phyloP scores from a whole-genome alignment of 371 early-diverging fungal genomes.

The Mortierella polycephala region DNA sequence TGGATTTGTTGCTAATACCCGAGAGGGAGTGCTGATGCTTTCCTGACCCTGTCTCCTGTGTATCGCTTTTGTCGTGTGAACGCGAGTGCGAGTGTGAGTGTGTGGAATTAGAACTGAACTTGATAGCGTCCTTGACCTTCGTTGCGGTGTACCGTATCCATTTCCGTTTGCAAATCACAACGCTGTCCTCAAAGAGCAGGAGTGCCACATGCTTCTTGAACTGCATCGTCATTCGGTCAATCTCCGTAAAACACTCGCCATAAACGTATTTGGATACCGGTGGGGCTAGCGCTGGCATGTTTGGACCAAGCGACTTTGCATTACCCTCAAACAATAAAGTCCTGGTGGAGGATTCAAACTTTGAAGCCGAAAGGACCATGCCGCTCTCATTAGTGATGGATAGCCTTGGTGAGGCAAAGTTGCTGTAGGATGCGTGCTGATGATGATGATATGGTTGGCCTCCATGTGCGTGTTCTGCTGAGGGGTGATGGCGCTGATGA shows the following conservation, averaged over 20 bases:
- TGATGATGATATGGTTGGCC: constrained; percentile 44
- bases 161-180: constrained; percentile 71
- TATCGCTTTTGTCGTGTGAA: constrained; percentile 48
- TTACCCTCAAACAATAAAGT: constrained; percentile 63
- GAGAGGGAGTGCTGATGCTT: constrained; percentile 41
- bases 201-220: constrained; percentile 70
- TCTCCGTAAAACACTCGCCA: constrained; percentile 74
- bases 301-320: constrained; percentile 45
- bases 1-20: constrained; percentile 32
- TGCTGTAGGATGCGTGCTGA: constrained; percentile 50
- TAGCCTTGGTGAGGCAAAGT: constrained; percentile 22
- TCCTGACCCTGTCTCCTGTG: constrained; percentile 51
- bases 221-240: constrained; percentile 64
- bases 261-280: constrained; percentile 67
- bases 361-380: constrained; percentile 63
- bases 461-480: constrained; percentile 26
- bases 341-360: constrained; percentile 65
- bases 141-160: constrained; percentile 61
- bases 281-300: constrained; percentile 54
- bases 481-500: constrained; percentile 53
- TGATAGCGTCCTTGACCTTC: constrained; percentile 63
- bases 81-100: neutral
- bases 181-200: constrained; percentile 68
- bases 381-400: constrained; percentile 57
- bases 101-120: constrained; percentile 49